Percentiles rank a stretch among this genome's conserved stretches.
phyloP scores from a whole-genome alignment of 2,329 filamentous ascomycete genomes.

The Penicillium sp. region DNA sequence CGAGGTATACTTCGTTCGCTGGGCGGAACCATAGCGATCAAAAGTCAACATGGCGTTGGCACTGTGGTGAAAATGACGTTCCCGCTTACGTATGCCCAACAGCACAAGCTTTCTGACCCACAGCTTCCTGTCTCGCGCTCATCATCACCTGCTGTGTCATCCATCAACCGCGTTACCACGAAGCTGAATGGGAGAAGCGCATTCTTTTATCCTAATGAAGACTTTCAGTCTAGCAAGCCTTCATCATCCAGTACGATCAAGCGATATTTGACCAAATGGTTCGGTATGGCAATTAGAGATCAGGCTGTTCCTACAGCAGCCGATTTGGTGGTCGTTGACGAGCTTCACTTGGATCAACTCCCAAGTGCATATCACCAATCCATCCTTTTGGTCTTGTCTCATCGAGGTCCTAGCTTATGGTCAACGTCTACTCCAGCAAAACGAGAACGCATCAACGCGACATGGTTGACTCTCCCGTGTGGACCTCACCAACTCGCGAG shows the following conservation, averaged over 20 bases:
- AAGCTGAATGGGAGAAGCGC: neutral
- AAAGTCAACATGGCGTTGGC: slow-evolving; percentile 52
- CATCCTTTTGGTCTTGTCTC: neutral
- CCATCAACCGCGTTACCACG: neutral
- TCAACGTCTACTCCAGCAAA: neutral
- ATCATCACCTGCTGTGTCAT: neutral
- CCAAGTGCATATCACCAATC: neutral
- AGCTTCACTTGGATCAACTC: neutral
- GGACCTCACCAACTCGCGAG: slow-evolving; percentile 36
- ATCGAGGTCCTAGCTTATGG: neutral
- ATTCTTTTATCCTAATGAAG: neutral
- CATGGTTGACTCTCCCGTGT: slow-evolving; percentile 37
- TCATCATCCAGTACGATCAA: neutral
- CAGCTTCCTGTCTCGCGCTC: neutral
- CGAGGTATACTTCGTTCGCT: slow-evolving; percentile 59
- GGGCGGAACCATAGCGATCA: slow-evolving; percentile 58
- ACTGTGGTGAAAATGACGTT: slow-evolving; percentile 55
- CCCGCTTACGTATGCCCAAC: slow-evolving; percentile 33
- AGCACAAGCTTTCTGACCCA: neutral
- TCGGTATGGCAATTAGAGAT: neutral
- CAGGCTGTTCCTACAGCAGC: neutral
- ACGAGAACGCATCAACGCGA: slow-evolving; percentile 19
- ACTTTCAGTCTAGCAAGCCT: neutral
- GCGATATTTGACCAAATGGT: neutral
- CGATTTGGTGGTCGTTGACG: neutral